Percentiles rank a stretch among this genome's conserved stretches.
These are phyloP conservation scores for Psidium guajava DNA, from an alignment of 345 rosid genomes.

Conservation along the genomic window DNA sequence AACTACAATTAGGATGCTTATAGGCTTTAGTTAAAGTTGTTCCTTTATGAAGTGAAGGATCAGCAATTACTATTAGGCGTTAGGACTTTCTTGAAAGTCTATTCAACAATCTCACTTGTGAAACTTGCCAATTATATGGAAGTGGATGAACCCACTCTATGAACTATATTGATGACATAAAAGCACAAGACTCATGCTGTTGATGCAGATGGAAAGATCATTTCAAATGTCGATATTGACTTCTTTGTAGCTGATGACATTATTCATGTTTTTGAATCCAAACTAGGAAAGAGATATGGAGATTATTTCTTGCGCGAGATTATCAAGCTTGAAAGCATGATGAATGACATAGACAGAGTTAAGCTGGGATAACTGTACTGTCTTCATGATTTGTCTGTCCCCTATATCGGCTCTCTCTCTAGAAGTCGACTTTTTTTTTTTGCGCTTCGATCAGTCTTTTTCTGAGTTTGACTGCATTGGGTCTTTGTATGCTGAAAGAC, in stretches of 20 bases:
- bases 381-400: not conserved
- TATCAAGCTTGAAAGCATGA: conserved; percentile 92
- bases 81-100: conserved; percentile 78
- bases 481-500: not conserved
- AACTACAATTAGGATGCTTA: conserved; percentile 99
- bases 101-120: conserved; percentile 71
- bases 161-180: conserved; percentile 87
- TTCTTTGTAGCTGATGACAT: conserved; percentile 87
- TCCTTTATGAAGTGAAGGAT: conserved; percentile 91
- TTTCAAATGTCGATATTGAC: conserved; percentile 84
- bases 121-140: conserved; percentile 94
- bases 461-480: not conserved
- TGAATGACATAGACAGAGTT: conserved; percentile 67
- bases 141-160: conserved; percentile 80
- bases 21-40: conserved; percentile 85
- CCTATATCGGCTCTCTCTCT: not conserved
- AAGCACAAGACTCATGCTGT: conserved; percentile 97
- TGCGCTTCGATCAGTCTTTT: not conserved
- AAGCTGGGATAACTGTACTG: conserved; percentile 43
- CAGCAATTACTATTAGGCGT: conserved; percentile 78
- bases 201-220: conserved; percentile 66
- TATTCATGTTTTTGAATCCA: conserved; percentile 69
- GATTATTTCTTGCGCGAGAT: conserved; percentile 92
- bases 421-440: not conserved
- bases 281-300: conserved; percentile 60